Base-by-base conservation (phyloP, 306 rosid genomes). In the Herpetospermum pedunculosum region DNA sequence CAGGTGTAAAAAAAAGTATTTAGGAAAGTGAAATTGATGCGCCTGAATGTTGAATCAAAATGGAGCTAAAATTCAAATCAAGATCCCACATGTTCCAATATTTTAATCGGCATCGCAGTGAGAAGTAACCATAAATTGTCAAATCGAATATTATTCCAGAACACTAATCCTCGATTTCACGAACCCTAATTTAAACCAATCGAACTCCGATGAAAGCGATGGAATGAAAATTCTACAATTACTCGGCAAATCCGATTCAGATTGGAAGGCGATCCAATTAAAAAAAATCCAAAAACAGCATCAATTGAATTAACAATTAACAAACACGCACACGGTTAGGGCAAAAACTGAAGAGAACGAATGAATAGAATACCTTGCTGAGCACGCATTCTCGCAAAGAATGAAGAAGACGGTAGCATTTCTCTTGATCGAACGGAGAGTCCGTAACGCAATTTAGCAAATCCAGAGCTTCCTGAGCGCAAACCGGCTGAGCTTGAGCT, bases 401-500 rank as follows among this genome's bases (percentile, higher is more conserved):
- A 78, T 76, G 81, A 79, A 93, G 46, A 70, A 93, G 92, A 29
- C 28, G 79, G 38, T 77, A 69, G 81, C 98, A 92, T 81, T 87
- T 88, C 46, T 85, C 84, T 81, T 88, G 81, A 44, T 90, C 89
- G 77, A 70, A 84, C 0, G 96, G 78, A 73, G 93, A 80, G 8
- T 87, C 81, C 16, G 93, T 70, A 2, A 90, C 89, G 84, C 98
- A 93, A 54, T 93, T 93, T 55, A 88, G 88, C 58, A 90, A 90
- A 82, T 83, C 78, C 6, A 90, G 83, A 25, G 96, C 90, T 78
- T 92, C 96, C 80, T 83, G 78, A 25, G 85, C 92, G 77, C 98
- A 93, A 52, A 83, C 87, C 0, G 92, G 76, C 77, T 83, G 76
- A 37, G 74, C 55, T 46, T 5, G 64, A 58, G 75, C 49, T 59